Percentiles rank a stretch among this genome's conserved stretches.
phyloP scores from a whole-genome alignment of 2,329 filamentous ascomycete genomes.

The Fusarium keratoplasticum region DNA sequence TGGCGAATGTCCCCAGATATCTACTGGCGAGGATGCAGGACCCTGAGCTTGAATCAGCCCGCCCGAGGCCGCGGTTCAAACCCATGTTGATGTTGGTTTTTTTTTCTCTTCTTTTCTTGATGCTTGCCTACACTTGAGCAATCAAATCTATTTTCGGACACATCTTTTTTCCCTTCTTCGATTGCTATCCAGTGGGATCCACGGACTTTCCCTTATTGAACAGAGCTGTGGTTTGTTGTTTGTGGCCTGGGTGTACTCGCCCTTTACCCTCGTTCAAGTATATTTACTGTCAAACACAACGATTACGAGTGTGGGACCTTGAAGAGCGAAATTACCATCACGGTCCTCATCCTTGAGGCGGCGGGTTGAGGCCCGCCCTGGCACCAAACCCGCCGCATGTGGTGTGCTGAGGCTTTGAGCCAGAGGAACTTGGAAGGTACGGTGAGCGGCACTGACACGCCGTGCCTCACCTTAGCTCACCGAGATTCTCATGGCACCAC shows the following conservation, averaged over 20 bases:
- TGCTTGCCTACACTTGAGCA: background rate
- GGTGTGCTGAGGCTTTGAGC: too few relatives aligned
- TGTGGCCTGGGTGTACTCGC: background rate
- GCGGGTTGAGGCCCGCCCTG: too few relatives aligned
- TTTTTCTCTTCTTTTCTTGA: background rate
- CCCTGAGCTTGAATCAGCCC: background rate
- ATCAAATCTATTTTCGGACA: background rate
- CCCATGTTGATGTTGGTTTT: background rate
- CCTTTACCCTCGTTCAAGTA: too few relatives aligned
- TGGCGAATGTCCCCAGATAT: background rate
- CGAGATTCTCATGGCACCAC: background rate
- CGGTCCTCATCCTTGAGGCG: too few relatives aligned
- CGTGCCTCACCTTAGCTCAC: background rate
- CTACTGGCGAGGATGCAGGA: background rate
- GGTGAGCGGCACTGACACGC: too few relatives aligned
- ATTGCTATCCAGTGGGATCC: background rate
- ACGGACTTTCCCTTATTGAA: background rate
- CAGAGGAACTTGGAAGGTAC: too few relatives aligned
- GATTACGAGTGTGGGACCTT: too few relatives aligned
- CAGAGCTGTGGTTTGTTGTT: background rate
- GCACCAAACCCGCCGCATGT: too few relatives aligned
- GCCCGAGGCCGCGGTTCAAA: background rate
- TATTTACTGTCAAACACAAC: too few relatives aligned
- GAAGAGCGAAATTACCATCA: too few relatives aligned
- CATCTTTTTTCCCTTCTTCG: accelerated